These are phyloP conservation scores for Gossypium schwendimanii DNA, from an alignment of 441 rosid genomes.

Conservation along the genomic window DNA sequence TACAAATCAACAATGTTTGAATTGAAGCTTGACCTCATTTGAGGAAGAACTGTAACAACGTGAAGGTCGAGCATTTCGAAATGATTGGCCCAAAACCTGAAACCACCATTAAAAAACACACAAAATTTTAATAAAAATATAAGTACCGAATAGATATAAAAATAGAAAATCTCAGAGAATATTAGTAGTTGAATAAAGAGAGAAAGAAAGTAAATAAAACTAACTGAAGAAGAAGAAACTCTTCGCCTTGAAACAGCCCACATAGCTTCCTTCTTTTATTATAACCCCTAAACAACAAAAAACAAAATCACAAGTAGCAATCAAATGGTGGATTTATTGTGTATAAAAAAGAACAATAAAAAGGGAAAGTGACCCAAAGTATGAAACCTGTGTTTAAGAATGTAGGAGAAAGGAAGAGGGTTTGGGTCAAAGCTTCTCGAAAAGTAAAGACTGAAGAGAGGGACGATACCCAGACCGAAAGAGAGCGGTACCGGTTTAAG, in stretches of 20 bases:
- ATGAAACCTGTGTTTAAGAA: not conserved
- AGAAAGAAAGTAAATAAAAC: not conserved
- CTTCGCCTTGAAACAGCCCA: not conserved
- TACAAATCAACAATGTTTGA: not conserved
- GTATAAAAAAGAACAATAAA: not conserved
- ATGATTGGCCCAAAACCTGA: not conserved
- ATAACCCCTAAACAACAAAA: not conserved
- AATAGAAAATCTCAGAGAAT: not conserved
- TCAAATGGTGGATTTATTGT: not conserved
- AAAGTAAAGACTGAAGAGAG: not conserved
- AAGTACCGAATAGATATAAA: not conserved
- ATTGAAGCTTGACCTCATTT: conserved; percentile 3
- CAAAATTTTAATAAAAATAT: not conserved
- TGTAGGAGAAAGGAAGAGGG: not conserved
- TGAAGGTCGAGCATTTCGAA: not conserved
- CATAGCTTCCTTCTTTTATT: not conserved
- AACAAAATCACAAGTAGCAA: not conserved
- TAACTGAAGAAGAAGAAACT: not conserved
- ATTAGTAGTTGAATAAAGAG: not conserved
- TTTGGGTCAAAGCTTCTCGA: not conserved
- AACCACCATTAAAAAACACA: not conserved
- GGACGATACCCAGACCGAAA: not conserved
- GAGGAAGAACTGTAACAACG: not conserved
- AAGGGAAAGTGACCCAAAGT: not conserved
- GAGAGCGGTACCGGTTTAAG: not conserved